These are phyloP conservation scores for Fraxinus floribunda DNA, from an alignment of 305 asterid species.

Conservation along the genomic window DNA sequence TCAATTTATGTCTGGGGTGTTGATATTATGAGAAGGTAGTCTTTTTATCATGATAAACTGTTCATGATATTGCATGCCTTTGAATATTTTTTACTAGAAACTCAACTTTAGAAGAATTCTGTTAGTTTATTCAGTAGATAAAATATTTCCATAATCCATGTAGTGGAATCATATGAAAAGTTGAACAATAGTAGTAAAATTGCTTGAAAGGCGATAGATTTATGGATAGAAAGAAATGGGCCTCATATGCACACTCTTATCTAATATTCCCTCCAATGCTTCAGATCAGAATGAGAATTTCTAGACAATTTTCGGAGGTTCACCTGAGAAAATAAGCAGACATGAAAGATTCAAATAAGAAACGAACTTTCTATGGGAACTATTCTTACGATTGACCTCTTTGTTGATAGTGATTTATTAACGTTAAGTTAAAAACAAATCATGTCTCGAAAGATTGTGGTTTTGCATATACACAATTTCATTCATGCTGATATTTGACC, in stretches of 20 bases:
- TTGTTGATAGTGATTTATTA: background rate
- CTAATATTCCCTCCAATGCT: background rate
- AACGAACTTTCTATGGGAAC: background rate
- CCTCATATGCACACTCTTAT: background rate
- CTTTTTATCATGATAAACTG: background rate
- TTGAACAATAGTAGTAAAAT: background rate
- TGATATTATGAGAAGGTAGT: background rate
- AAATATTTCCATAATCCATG: background rate
- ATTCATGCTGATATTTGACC: slow-evolving; percentile 19
- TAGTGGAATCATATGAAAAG: background rate
- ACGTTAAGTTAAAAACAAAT: background rate
- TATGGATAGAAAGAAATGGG: background rate
- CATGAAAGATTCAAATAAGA: background rate
- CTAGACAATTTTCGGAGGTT: background rate
- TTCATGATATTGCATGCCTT: background rate
- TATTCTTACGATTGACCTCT: background rate
- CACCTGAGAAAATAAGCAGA: background rate
- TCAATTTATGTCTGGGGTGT: background rate
- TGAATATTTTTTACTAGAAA: background rate
- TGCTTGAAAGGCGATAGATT: slow-evolving; percentile 5
- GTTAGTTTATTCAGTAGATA: background rate
- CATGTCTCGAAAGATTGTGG: background rate
- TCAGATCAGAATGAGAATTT: background rate
- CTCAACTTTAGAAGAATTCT: background rate
- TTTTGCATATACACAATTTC: background rate